A percentile compares a stretch with the other conserved stretches of the same genome.
Evolutionary conservation across 228 moss, liverwort and hornwort genomes (phyloP).

Genomic region (Sphagnum magellanicum): DNA sequence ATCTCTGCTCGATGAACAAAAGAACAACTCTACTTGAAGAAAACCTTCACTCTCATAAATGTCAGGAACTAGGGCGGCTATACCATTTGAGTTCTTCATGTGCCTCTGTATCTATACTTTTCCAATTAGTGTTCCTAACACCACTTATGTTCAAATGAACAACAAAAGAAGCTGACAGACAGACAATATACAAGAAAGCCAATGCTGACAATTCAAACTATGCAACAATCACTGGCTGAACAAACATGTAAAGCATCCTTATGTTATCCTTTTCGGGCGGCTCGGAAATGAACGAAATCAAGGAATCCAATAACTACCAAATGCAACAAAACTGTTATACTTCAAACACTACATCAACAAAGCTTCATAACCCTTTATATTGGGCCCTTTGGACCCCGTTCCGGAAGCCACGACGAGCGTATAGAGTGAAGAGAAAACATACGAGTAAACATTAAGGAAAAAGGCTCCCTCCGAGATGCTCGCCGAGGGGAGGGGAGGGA

Average conservation of each 20-base stretch:
- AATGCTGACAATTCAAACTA: neutral
- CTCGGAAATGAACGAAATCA: too few relatives aligned
- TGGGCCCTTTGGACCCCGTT: neutral
- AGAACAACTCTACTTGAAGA: too few relatives aligned
- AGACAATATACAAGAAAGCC: neutral
- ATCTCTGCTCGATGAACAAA: too few relatives aligned
- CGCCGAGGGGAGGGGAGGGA: neutral
- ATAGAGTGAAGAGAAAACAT: neutral
- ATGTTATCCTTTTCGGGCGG: too few relatives aligned
- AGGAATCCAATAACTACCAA: too few relatives aligned
- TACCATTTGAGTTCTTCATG: too few relatives aligned
- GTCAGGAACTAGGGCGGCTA: too few relatives aligned
- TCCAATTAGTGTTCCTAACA: neutral
- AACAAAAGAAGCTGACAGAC: neutral
- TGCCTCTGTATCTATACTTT: too few relatives aligned
- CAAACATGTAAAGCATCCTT: too few relatives aligned
- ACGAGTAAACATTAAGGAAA: neutral
- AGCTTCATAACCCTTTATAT: neutral
- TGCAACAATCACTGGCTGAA: neutral
- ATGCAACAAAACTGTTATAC: too few relatives aligned
- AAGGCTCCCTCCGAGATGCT: neutral
- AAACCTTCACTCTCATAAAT: too few relatives aligned
- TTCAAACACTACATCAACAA: too few relatives aligned
- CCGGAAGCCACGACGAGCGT: neutral
- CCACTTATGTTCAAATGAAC: neutral